These are phyloP conservation scores for Podospora sp. DNA, from an alignment of 495 filamentous ascomycete genomes.

Conservation along the genomic window DNA sequence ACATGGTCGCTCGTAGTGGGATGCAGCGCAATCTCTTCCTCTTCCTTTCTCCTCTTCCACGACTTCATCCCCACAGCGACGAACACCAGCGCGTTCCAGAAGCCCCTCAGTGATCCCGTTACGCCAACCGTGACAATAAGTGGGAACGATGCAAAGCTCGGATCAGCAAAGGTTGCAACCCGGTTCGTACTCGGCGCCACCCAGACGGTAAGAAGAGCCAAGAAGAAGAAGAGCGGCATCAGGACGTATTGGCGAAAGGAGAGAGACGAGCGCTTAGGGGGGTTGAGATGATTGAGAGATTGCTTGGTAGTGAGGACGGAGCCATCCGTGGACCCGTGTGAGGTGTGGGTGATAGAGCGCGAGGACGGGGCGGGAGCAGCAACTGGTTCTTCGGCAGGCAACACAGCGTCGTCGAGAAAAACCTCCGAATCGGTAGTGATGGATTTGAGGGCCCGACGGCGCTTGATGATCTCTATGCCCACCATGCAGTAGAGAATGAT, in stretches of 20 bases:
- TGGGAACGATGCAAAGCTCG: conserved; percentile 36
- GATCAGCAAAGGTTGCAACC: conserved; percentile 43
- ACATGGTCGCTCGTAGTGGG: not conserved
- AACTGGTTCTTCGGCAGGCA: conserved; percentile 17
- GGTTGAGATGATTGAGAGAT: not conserved
- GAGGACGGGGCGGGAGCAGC: conserved; percentile 22
- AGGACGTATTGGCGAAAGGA: conserved; percentile 52
- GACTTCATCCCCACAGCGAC: conserved; percentile 45
- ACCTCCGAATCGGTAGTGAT: conserved; percentile 33
- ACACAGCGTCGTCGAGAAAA: conserved; percentile 30
- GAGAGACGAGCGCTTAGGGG: conserved; percentile 34
- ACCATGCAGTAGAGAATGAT: conserved; percentile 47
- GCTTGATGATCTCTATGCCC: conserved; percentile 45
- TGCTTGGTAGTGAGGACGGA: not conserved
- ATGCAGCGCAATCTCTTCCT: conserved; percentile 18
- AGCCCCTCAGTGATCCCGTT: conserved; percentile 48
- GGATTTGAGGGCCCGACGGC: conserved; percentile 41
- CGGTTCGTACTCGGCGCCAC: conserved; percentile 46
- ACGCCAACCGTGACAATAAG: conserved; percentile 45
- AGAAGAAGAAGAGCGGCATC: conserved; percentile 54
- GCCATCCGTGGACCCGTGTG: not conserved
- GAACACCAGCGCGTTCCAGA: conserved; percentile 55
- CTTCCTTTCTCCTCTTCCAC: conserved; percentile 34
- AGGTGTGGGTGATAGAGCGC: conserved; percentile 7
- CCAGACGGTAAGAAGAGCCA: conserved; percentile 50